Conservation (phyloP, 805 yeast genomes). For the Blastobotrys parvus region DNA sequence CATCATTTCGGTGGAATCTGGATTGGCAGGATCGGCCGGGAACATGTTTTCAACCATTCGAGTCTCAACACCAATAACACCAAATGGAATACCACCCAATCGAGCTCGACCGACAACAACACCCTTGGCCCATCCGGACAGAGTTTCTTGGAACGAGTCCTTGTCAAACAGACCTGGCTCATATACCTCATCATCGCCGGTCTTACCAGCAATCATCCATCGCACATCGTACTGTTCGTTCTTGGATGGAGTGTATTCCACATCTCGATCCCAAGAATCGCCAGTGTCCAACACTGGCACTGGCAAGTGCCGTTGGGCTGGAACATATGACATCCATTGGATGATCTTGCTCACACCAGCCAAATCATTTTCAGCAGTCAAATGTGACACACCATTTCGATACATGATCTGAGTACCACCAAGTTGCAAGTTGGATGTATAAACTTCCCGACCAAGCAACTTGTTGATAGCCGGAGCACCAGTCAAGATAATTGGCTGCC, state of each 20-base stretch:
- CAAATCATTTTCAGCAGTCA: slow-evolving; percentile 93
- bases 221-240: slow-evolving; percentile 81
- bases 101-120: slow-evolving; percentile 99
- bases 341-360: slow-evolving; percentile 93
- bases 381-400: slow-evolving; percentile 95
- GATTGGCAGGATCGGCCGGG: slow-evolving; percentile 99
- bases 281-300: slow-evolving; percentile 74
- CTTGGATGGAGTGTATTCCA: slow-evolving; percentile 68
- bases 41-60: slow-evolving; percentile 77
- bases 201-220: slow-evolving; percentile 86
- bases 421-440: slow-evolving; percentile 90
- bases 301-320: slow-evolving; percentile 81
- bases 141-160: slow-evolving; percentile 89
- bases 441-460: slow-evolving; percentile 92
- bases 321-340: slow-evolving; percentile 93
- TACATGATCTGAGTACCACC: slow-evolving; percentile 99
- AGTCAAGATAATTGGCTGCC: slow-evolving; percentile 95
- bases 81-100: slow-evolving; percentile 97
- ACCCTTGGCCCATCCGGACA: slow-evolving; percentile 98
- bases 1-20: slow-evolving; percentile 79
- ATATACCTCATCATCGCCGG: slow-evolving; percentile 52
- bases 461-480: slow-evolving; percentile 99
- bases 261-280: slow-evolving; percentile 91
- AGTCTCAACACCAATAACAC: slow-evolving; percentile 95
- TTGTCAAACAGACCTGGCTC: slow-evolving; percentile 88